Evolutionary conservation across 495 filamentous ascomycete genomes (phyloP), one percentile per base, ranked within the genome.

Genomic region (Thozetella sp.): DNA sequence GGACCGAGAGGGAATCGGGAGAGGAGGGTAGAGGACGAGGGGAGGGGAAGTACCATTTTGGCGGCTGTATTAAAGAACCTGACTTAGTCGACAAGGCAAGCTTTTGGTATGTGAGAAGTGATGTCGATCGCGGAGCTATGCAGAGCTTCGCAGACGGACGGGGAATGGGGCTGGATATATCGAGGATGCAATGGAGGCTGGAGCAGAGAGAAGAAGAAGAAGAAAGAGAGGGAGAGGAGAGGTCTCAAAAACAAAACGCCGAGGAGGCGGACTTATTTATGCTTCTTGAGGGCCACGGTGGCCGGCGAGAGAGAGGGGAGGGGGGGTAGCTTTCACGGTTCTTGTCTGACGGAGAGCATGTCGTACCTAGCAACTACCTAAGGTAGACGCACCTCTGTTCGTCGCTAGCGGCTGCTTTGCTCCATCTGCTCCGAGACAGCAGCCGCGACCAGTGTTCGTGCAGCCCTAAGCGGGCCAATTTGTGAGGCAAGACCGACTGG

Each of bases 11-110:
- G 50, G 45, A 52, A 60, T 26, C 57, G 59, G 22, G 63, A 59
- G 54, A 67, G 60, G 65, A 71, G 51, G 27, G 43, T 20, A 40
- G 20, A 22, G 54, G 59, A 61, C 50, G 68, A 46, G 60, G 70
- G 68, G 61, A 69, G 66, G 63, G 63, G 59, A 50, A 77, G 77
- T 83, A 83, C 81, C 81, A 83, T 83, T 79, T 74, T 83, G 79
- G 69, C 59, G 62, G 61, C 48, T 65, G 54, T 59, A 58, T 22
- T 54, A 34, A 46, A n/a, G n/a, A n/a, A 46, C 56, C 34, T 62
- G 17, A 52, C 25, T 59, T 53, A 54, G 60, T 58, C 54, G 60
- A 54, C 51, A 55, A 59, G 22, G 15, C 15, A 15, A 37, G 30
- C 30, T 37, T 15, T 37, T 6, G 6, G 30, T 6, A 37, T 6